Evolutionary conservation across 1,139 yeast species (phyloP).

Genomic region (Meyerozyma carpophila): DNA sequence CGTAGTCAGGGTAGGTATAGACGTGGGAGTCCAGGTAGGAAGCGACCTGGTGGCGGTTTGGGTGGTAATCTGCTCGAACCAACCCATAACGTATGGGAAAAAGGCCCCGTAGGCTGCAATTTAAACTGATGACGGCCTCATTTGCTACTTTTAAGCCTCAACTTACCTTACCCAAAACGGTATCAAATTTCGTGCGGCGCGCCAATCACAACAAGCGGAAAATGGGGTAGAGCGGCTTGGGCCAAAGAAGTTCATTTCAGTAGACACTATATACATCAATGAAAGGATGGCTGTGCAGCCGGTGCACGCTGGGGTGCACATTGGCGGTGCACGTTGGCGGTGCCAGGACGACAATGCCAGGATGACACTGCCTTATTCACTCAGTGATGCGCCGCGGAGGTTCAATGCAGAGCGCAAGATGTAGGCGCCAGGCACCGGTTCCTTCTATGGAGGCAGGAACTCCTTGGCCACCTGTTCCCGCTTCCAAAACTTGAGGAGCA

Average conservation of each 20-base stretch:
- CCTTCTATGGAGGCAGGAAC: slow-evolving; percentile 8
- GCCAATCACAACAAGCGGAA: neutral
- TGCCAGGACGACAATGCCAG: too few relatives aligned
- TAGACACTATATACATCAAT: neutral
- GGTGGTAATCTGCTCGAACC: slow-evolving; percentile 1
- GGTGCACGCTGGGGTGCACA: too few relatives aligned
- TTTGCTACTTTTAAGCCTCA: neutral
- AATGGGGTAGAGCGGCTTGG: neutral
- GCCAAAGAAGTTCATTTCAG: neutral
- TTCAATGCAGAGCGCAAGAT: too few relatives aligned
- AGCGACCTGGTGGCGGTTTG: neutral
- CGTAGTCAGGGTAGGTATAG: slow-evolving; percentile 13
- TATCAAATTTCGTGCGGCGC: neutral
- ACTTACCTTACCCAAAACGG: neutral
- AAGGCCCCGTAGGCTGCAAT: neutral
- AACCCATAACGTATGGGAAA: slow-evolving; percentile 1
- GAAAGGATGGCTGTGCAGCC: neutral
- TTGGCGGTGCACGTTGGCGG: neutral
- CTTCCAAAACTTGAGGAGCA: slow-evolving; percentile 79
- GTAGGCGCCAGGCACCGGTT: too few relatives aligned
- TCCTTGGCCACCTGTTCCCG: slow-evolving; percentile 49
- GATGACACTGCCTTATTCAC: neutral
- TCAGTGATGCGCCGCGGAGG: too few relatives aligned
- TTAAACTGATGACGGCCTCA: neutral
- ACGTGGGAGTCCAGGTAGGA: slow-evolving; percentile 7